Percentiles rank a stretch among this genome's conserved stretches.
phyloP scores from a whole-genome alignment of 1,284 basidiomycete species.

The Exobasidium cylindrosporum region DNA sequence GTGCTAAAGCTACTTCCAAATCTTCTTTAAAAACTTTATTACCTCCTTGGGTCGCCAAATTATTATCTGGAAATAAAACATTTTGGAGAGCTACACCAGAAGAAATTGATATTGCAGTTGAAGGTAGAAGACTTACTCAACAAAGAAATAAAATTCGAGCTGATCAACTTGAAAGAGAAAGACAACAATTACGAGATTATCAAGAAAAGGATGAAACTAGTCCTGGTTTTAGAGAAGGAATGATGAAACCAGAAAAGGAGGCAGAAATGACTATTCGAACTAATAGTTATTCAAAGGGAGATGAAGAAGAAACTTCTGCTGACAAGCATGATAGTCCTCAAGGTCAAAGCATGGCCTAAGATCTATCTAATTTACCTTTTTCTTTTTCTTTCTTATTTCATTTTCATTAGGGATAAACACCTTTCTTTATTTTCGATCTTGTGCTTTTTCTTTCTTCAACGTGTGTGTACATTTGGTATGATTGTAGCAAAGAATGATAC shows the following conservation, averaged over 20 bases:
- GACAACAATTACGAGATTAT: slow-evolving; percentile 16
- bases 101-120: slow-evolving; percentile 47
- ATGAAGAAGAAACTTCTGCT: no score
- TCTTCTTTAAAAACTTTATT: slow-evolving; percentile 29
- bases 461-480: no score
- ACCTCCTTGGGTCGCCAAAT: slow-evolving; percentile 50
- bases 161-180: slow-evolving; percentile 32
- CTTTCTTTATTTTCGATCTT: no score
- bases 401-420: no score
- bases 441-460: no score
- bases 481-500: no score
- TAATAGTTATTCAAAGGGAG: not conserved
- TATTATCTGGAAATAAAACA: slow-evolving; percentile 36
- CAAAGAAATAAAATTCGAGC: slow-evolving; percentile 28
- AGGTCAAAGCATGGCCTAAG: no score
- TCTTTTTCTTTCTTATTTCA: no score
- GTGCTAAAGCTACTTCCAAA: slow-evolving; percentile 16
- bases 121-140: slow-evolving; percentile 43
- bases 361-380: no score
- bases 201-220: slow-evolving; percentile 2
- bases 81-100: slow-evolving; percentile 51
- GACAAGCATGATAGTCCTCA: no score
- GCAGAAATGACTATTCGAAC: not conserved
- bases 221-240: slow-evolving; percentile 2
- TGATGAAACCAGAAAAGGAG: not conserved